Evolutionary conservation across 345 rosid genomes (phyloP), one percentile per base, ranked within the genome.

Genomic region (Rhodomyrtus tomentosa): DNA sequence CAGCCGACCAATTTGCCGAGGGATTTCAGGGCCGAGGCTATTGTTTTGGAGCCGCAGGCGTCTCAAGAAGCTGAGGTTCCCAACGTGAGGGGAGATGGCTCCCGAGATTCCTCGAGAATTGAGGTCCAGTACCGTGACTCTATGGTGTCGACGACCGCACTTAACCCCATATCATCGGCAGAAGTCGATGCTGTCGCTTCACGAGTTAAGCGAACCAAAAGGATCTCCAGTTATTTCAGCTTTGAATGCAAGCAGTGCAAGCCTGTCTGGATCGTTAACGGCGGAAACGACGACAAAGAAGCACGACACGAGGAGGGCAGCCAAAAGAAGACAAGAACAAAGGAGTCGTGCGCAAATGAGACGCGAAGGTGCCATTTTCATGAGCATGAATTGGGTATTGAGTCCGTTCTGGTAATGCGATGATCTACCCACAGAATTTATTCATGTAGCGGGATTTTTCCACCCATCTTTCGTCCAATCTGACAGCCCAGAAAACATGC

Each of bases 11-110:
- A 83, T 40, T 40, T 83, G 54, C 6, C 56, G 5, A 42, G 84
- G 84, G 24, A 83, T 83, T 48, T 49, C 76, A 20, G 10, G 52
- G 50, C 32, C 32, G 84, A 83, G 29, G 54, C 54, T 50, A 0
- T 83, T 83, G 84, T 83, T 62, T 40, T 83, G 25, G 84, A 83
- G 79, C 9, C 29, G 0, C 40, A 62, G 32, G 11, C 18, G 0
- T 27, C 42, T 58, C 6, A 83, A 50, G 50, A 83, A 83, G 84
- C 84, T 83, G 36, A 83, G 73, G 55, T 83, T 83, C 52, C 84
- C 84, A 62, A 83, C 22, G 7, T 62, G 22, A 10, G 84, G 84
- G 9, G 84, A 83, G 22, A 83, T n/a, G 32, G 56, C 10, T 38
- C 84, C 84, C 0, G 54, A 51, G 24, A 83, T 32, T 2, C n/a